Evolutionary conservation across 805 yeast genomes (phyloP).

Genomic region (Ogataea corticis): DNA sequence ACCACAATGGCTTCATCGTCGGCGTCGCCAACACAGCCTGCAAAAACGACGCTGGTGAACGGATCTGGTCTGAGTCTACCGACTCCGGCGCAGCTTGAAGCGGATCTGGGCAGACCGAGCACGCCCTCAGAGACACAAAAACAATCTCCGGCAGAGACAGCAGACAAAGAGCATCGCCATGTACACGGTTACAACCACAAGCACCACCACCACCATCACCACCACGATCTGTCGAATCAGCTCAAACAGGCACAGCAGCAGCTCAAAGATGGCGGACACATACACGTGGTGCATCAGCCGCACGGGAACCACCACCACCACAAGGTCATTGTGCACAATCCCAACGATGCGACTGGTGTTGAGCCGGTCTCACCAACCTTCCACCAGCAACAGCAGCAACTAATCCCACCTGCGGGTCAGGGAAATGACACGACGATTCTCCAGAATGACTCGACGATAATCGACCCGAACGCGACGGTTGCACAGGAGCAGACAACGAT

Average conservation of each 20-base stretch:
- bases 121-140: neutral
- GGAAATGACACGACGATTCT: constrained; percentile 30
- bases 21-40: constrained; percentile 5
- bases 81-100: constrained; percentile 21
- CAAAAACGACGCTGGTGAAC: neutral
- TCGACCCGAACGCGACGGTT: constrained; percentile 27
- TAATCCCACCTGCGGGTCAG: neutral
- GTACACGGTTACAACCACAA: constrained; percentile 18
- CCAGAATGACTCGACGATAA: constrained; percentile 29
- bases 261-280: constrained; percentile 29
- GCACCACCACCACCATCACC: constrained; percentile 33
- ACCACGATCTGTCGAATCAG: constrained; percentile 25
- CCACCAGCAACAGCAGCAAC: constrained; percentile 1
- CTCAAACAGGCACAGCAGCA: constrained; percentile 29
- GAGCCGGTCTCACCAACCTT: neutral
- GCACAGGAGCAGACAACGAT: constrained; percentile 16
- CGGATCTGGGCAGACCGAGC: constrained; percentile 21
- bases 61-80: constrained; percentile 12
- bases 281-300: constrained; percentile 32
- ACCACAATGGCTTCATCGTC: constrained; percentile 8
- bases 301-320: constrained; percentile 33
- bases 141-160: too few relatives aligned
- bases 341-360: constrained; percentile 13
- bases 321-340: constrained; percentile 29
- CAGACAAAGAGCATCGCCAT: too few relatives aligned